Conservation (phyloP, 2,329 filamentous ascomycete genomes). For the Colletotrichum coccodes region DNA sequence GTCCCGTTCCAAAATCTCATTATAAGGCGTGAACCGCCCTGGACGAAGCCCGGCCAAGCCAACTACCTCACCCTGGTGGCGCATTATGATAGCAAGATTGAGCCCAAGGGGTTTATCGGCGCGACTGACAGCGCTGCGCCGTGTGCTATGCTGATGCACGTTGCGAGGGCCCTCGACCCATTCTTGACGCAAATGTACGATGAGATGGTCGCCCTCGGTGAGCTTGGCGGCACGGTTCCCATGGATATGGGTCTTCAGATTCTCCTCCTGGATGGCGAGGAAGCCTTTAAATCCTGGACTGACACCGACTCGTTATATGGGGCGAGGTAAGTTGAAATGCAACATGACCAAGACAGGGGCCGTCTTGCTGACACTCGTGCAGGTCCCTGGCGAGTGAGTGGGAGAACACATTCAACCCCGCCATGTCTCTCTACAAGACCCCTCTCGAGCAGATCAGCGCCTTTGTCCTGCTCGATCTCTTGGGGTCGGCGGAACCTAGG, state of each 20-base stretch:
- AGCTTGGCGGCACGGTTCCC: slow-evolving; percentile 60
- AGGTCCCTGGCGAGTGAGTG: slow-evolving; percentile 77
- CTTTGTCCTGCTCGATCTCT: slow-evolving; percentile 80
- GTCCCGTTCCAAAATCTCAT: slow-evolving; percentile 84
- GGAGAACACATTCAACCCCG: slow-evolving; percentile 73
- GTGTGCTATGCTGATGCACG: slow-evolving; percentile 86
- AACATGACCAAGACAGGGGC: background rate
- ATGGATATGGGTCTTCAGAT: slow-evolving; percentile 83
- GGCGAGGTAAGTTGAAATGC: slow-evolving; percentile 61
- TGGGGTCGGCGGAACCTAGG: slow-evolving; percentile 68
- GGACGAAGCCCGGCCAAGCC: slow-evolving; percentile 74
- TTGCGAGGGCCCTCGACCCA: slow-evolving; percentile 75
- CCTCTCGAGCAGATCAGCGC: slow-evolving; percentile 78
- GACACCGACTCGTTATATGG: slow-evolving; percentile 81
- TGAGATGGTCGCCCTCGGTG: slow-evolving; percentile 69
- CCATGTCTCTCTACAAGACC: slow-evolving; percentile 75
- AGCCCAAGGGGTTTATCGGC: slow-evolving; percentile 81
- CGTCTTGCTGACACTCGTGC: slow-evolving; percentile 9
- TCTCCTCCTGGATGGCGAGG: slow-evolving; percentile 83
- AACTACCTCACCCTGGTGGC: slow-evolving; percentile 82
- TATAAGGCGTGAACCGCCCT: slow-evolving; percentile 81
- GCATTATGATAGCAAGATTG: slow-evolving; percentile 84
- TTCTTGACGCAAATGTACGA: slow-evolving; percentile 80
- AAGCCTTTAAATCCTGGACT: slow-evolving; percentile 80
- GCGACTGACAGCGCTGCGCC: slow-evolving; percentile 87